Evolutionary conservation across 1,284 basidiomycete genomes (phyloP).

Genomic region (Malassezia pachydermatis): DNA sequence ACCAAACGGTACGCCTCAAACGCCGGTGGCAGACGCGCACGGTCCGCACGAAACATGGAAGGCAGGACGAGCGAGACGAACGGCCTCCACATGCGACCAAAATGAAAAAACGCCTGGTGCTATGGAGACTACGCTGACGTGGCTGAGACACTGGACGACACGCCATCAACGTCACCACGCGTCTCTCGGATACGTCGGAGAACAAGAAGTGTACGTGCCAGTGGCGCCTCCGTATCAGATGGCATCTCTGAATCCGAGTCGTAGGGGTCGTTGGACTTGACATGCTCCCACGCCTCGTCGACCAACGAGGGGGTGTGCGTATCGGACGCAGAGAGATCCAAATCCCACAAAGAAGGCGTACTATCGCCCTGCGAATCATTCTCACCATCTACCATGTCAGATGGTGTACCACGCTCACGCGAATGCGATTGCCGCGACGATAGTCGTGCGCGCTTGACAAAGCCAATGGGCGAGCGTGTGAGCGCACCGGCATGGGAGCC

Average conservation of each 20-base stretch:
- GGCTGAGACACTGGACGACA: neutral
- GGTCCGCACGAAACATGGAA: slow-evolving; percentile 4
- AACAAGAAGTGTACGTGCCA: slow-evolving; percentile 7
- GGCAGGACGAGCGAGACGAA: too few relatives aligned
- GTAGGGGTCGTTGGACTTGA: neutral
- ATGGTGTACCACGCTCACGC: neutral
- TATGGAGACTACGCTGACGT: neutral
- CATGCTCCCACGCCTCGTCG: slow-evolving; percentile 2
- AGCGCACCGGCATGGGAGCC: slow-evolving; percentile 6
- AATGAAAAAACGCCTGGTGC: too few relatives aligned
- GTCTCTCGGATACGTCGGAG: slow-evolving; percentile 1
- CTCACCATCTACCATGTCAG: neutral
- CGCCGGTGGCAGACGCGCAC: neutral
- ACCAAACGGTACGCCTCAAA: slow-evolving; percentile 14
- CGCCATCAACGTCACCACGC: too few relatives aligned
- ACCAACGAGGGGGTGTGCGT: neutral
- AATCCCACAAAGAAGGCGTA: slow-evolving; percentile 5
- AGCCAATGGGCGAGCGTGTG: slow-evolving; percentile 15
- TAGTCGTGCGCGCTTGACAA: slow-evolving; percentile 18
- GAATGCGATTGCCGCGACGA: slow-evolving; percentile 15
- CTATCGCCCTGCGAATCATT: neutral
- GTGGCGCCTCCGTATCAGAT: neutral
- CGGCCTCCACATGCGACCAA: too few relatives aligned
- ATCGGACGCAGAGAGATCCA: neutral
- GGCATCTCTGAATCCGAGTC: neutral